Conservation (phyloP, 352 stramenopile species). For the Globisporangium paroecandrum region DNA sequence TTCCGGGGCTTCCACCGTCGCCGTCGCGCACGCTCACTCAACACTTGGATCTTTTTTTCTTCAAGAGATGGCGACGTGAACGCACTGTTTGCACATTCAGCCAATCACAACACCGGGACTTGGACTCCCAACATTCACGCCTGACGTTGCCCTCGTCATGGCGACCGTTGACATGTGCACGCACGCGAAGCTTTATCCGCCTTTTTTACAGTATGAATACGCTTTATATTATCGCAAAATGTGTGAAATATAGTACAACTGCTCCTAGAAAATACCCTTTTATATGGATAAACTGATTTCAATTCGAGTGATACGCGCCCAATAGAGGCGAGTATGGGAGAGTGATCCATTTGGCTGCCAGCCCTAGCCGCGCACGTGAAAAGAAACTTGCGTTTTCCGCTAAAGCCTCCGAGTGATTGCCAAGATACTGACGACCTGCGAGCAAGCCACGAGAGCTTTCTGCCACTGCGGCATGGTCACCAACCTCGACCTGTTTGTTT, state of each 20-base stretch:
- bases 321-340: neutral
- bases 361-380: neutral
- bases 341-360: neutral
- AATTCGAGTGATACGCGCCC: neutral
- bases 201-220: neutral
- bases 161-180: slow-evolving; percentile 8
- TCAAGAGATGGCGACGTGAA: slow-evolving; percentile 13
- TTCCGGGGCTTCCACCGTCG: neutral
- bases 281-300: too few relatives aligned
- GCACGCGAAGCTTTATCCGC: neutral
- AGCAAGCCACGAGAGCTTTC: neutral
- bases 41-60: slow-evolving; percentile 8
- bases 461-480: neutral
- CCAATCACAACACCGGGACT: slow-evolving; percentile 15
- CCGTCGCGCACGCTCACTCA: neutral
- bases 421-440: too few relatives aligned
- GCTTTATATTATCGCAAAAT: neutral
- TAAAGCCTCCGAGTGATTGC: neutral
- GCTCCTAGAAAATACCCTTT: too few relatives aligned
- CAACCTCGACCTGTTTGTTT: neutral
- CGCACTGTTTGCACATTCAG: slow-evolving; percentile 18
- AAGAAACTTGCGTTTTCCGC: neutral
- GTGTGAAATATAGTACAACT: neutral
- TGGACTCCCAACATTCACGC: slow-evolving; percentile 3
- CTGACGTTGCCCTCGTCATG: slow-evolving; percentile 18